These are phyloP conservation scores for Magnolia kwangsiensis DNA, from an alignment of 164 flowering plant species.

Conservation along the genomic window DNA sequence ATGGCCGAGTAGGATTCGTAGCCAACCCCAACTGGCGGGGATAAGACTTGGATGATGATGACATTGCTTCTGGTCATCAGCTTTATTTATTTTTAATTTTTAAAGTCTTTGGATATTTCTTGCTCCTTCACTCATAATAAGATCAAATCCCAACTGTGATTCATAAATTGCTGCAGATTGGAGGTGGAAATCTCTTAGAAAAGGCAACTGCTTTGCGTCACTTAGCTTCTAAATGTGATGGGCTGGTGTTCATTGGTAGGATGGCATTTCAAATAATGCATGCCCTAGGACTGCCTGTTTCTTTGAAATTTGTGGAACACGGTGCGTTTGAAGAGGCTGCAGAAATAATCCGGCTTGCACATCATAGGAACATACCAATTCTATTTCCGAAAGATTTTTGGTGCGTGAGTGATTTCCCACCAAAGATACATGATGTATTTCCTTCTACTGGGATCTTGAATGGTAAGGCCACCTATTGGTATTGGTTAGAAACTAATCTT, in stretches of 20 bases:
- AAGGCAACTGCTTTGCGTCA: slow-evolving; percentile 60
- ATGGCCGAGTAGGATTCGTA: background rate
- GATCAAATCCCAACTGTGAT: background rate
- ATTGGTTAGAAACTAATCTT: background rate
- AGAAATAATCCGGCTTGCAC: slow-evolving; percentile 43
- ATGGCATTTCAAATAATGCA: slow-evolving; percentile 88
- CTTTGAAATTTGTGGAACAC: slow-evolving; percentile 45
- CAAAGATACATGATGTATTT: slow-evolving; percentile 27
- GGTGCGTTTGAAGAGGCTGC: slow-evolving; percentile 44
- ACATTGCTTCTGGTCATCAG: too few species aligned
- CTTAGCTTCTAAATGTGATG: slow-evolving; percentile 74
- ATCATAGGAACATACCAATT: slow-evolving; percentile 40
- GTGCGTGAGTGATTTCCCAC: slow-evolving; percentile 35
- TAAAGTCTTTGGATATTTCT: too few species aligned
- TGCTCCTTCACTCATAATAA: too few species aligned
- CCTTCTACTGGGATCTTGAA: slow-evolving; percentile 43
- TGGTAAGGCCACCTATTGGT: slow-evolving; percentile 37
- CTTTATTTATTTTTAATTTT: too few species aligned
- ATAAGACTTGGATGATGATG: background rate
- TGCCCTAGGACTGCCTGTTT: slow-evolving; percentile 63
- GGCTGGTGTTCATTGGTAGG: slow-evolving; percentile 71
- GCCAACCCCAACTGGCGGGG: background rate
- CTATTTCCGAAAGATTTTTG: slow-evolving; percentile 64
- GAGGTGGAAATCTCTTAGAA: slow-evolving; percentile 59
- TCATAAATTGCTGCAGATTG: slow-evolving; percentile 53